Conservation (phyloP, 2,329 filamentous ascomycete genomes). For the Aspergillus sp. region DNA sequence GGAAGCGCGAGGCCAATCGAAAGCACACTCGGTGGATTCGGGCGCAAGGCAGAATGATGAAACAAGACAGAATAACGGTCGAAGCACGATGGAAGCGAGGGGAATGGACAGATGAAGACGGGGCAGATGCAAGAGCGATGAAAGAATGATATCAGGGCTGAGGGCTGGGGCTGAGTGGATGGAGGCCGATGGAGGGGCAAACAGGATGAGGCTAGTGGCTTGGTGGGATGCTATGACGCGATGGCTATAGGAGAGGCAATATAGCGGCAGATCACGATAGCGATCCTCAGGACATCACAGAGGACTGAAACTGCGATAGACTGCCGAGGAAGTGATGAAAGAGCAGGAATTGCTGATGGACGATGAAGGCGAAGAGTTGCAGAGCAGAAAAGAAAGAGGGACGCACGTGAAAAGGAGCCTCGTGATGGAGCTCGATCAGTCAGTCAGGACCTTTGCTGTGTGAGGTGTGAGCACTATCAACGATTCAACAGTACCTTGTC, state of each 20-base stretch:
- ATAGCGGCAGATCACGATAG: slow-evolving; percentile 3
- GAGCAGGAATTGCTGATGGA: slow-evolving; percentile 5
- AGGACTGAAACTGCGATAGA: background rate
- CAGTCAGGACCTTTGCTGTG: background rate
- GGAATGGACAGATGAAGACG: background rate
- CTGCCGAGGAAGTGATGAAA: background rate
- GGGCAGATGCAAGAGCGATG: slow-evolving; percentile 1
- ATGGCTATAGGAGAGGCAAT: slow-evolving; percentile 11
- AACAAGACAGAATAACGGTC: background rate
- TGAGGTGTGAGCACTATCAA: background rate
- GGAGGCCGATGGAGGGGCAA: slow-evolving; percentile 13
- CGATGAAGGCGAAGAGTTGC: slow-evolving; percentile 1
- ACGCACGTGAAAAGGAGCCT: slow-evolving; percentile 19
- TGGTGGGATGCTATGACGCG: slow-evolving; percentile 8
- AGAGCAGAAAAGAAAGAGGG: slow-evolving; percentile 19
- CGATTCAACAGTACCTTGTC: background rate
- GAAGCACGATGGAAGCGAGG: background rate
- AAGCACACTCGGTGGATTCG: background rate
- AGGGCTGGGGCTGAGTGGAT: slow-evolving; percentile 5
- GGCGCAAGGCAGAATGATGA: slow-evolving; percentile 5
- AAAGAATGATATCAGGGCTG: slow-evolving; percentile 14
- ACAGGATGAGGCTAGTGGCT: background rate
- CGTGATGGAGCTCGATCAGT: slow-evolving; percentile 12
- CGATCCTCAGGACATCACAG: background rate
- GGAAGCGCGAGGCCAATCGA: slow-evolving; percentile 5